Conservation (phyloP, 148 eudicot species). For the Camellia sinensis region DNA sequence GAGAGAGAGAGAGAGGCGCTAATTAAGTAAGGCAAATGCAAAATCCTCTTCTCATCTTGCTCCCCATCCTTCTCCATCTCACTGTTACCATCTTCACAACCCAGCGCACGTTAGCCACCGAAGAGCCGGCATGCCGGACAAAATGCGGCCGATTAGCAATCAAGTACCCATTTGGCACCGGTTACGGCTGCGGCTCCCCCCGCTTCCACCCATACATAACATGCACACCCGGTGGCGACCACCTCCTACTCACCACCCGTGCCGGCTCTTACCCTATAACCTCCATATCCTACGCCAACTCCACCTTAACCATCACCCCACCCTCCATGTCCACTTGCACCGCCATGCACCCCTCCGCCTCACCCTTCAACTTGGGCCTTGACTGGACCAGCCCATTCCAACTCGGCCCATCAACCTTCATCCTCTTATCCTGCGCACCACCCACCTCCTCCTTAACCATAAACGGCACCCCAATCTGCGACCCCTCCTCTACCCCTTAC, state of each 20-base stretch:
- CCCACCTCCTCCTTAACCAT: slow-evolving; percentile 13
- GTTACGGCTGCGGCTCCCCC: slow-evolving; percentile 27
- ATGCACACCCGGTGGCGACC: slow-evolving; percentile 10
- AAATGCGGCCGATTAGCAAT: slow-evolving; percentile 17
- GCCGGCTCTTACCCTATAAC: slow-evolving; percentile 24
- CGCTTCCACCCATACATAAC: slow-evolving; percentile 25
- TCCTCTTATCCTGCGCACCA: slow-evolving; percentile 18
- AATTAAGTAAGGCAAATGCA: too few species aligned
- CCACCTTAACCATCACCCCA: slow-evolving; percentile 20
- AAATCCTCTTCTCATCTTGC: neutral
- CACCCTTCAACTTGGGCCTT: slow-evolving; percentile 16
- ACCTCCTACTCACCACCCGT: slow-evolving; percentile 28
- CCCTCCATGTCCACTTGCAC: slow-evolving; percentile 29
- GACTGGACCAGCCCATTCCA: slow-evolving; percentile 27
- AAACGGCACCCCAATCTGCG: slow-evolving; percentile 12
- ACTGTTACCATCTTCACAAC: neutral
- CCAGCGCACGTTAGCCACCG: neutral
- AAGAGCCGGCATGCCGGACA: slow-evolving; percentile 13
- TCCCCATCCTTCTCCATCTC: slow-evolving; percentile 10
- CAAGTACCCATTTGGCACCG: slow-evolving; percentile 25
- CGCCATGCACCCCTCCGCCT: slow-evolving; percentile 14
- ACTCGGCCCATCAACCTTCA: slow-evolving; percentile 24
- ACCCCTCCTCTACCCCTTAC: slow-evolving; percentile 9
- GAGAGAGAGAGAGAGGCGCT: too few species aligned
- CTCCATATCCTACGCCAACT: slow-evolving; percentile 16